Base-by-base conservation (phyloP, 139 green algal genomes). In the Microglena sp. region DNA sequence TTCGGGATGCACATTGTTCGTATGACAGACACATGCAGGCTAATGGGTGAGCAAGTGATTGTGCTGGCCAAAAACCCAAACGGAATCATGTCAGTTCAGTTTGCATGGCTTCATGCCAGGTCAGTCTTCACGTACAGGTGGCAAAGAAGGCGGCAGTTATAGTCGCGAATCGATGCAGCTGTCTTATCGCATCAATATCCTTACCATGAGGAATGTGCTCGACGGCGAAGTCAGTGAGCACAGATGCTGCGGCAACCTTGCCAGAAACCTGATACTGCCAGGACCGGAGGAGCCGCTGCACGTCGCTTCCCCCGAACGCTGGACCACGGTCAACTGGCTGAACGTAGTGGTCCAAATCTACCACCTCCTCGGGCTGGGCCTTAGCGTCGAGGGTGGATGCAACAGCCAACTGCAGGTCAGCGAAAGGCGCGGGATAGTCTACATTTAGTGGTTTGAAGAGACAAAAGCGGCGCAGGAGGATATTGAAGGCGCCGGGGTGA, bases 231-330 rank as follows among this genome's bases (percentile, higher is more conserved):
- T 81, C 74, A 18, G 61, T 40, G 45, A 81, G 46, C 2, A 74
- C 69, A 26, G 66, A 44, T 2, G 74, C 68, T 4, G 65, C 55
- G n/a, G 74, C 69, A 29, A 74, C 54, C 26, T 72, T 76, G 55
- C 69, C 65, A 28, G 74, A 65, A n/a, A 69, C 74, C 45, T 71
- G 60, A 57, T 72, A 73, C 74, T 80, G 74, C 74, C 74, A 80
- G 60, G 64, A 76, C 15, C 65, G 50, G 40, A 73, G 46, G 45
- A 73, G 45, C 18, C 43, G 4, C 11, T 43, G 64, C 26, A 54
- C 32, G 18, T 69, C 63, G 3, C 29, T 60, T 32, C 55, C 66
- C n/a, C n/a, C n/a, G n/a, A n/a, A n/a, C 33, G 72, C 53, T 34
- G 71, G 72, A 32, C 66, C 72, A 21, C 62, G 66, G 71, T 77